These are phyloP conservation scores for Pythium coloratum DNA, from an alignment of 352 stramenopile species.

Conservation along the genomic window DNA sequence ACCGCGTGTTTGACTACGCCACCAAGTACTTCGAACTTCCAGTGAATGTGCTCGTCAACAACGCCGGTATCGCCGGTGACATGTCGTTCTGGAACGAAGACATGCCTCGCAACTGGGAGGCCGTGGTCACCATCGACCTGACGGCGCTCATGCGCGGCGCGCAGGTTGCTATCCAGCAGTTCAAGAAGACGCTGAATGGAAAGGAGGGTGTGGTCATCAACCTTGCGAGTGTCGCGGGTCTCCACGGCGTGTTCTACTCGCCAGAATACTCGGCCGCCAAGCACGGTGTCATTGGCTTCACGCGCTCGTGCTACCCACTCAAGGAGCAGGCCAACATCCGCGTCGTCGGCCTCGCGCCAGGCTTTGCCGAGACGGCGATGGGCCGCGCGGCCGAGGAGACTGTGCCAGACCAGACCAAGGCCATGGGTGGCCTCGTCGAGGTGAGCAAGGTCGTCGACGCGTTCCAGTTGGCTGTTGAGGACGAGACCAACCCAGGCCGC, in stretches of 20 bases:
- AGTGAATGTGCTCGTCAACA: constrained; percentile 79
- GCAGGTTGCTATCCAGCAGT: constrained; percentile 58
- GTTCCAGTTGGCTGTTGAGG: constrained; percentile 45
- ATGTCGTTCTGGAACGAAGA: constrained; percentile 45
- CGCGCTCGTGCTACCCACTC: constrained; percentile 54
- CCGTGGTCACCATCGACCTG: constrained; percentile 68
- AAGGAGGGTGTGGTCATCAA: constrained; percentile 71
- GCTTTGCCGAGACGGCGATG: constrained; percentile 67
- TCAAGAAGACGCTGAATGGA: constrained; percentile 56
- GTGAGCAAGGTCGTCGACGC: constrained; percentile 48
- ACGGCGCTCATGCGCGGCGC: constrained; percentile 69
- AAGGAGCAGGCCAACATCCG: constrained; percentile 69
- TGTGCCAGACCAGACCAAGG: constrained; percentile 44
- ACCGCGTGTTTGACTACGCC: constrained; percentile 57
- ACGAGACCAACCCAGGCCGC: constrained; percentile 57
- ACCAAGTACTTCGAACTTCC: constrained; percentile 53
- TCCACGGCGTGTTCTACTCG: constrained; percentile 49
- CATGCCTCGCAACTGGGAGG: constrained; percentile 45
- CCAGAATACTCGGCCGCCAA: constrained; percentile 74
- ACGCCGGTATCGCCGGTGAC: constrained; percentile 66
- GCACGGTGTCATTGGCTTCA: constrained; percentile 68
- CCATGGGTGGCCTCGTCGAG: constrained; percentile 43
- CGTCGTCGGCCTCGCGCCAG: constrained; percentile 64
- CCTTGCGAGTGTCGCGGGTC: constrained; percentile 58
- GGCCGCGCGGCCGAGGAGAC: constrained; percentile 36